Evolutionary conservation across 305 asterid species (phyloP).

Genomic region (Solanum hybrid): DNA sequence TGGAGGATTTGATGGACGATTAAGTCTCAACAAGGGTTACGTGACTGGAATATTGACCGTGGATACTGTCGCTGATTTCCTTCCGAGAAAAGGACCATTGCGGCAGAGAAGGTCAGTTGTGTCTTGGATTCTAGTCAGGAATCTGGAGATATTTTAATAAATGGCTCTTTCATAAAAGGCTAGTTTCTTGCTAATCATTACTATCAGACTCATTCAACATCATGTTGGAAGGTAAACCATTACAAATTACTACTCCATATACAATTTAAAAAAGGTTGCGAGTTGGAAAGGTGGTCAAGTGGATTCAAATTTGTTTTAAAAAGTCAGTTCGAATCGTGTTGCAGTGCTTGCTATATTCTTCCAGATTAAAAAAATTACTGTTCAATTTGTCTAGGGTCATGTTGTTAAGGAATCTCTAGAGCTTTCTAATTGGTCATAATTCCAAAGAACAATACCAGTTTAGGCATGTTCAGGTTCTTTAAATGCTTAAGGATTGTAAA

Average conservation of each 20-base stretch:
- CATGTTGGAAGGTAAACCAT: background rate
- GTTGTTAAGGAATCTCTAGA: background rate
- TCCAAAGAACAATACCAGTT: background rate
- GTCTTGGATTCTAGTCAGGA: background rate
- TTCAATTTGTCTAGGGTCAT: background rate
- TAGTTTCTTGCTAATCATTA: background rate
- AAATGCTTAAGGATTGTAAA: background rate
- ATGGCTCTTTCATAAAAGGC: background rate
- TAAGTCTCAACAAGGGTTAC: conserved; percentile 57
- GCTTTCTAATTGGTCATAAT: background rate
- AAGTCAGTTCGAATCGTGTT: background rate
- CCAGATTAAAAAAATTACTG: background rate
- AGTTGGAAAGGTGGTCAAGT: background rate
- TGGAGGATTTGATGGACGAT: conserved; percentile 54
- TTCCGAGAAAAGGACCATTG: conserved; percentile 76
- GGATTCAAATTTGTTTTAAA: background rate
- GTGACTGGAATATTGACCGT: conserved; percentile 83
- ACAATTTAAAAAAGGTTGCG: background rate
- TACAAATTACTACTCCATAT: background rate
- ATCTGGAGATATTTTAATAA: background rate
- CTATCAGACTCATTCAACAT: background rate
- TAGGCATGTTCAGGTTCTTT: background rate
- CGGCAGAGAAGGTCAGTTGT: conserved; percentile 63
- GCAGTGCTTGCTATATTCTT: background rate
- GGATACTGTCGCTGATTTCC: conserved; percentile 88